A percentile compares a stretch with the other conserved stretches of the same genome.
phyloP scores from a whole-genome alignment of 352 stramenopile genomes.

The Nothophytophthora sp. region DNA sequence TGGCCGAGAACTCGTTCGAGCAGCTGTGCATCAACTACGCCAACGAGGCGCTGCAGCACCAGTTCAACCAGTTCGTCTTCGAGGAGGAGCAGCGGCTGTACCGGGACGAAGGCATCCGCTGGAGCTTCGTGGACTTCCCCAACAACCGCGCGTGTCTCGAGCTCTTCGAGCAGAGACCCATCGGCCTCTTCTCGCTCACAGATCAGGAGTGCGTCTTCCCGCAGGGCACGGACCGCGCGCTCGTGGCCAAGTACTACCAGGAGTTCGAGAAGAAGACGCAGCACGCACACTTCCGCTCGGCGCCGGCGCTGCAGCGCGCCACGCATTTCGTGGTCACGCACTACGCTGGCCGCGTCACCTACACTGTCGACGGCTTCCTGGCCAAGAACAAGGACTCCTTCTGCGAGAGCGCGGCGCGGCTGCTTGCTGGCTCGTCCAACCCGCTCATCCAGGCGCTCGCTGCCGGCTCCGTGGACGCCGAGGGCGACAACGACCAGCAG shows the following conservation, averaged over 20 bases:
- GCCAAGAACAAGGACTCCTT: conserved; percentile 93
- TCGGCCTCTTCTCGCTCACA: conserved; percentile 81
- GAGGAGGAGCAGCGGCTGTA: conserved; percentile 88
- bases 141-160: conserved; percentile 81
- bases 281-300: conserved; percentile 58
- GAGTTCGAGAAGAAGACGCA: conserved; percentile 67
- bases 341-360: conserved; percentile 85
- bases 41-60: conserved; percentile 86
- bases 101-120: conserved; percentile 72
- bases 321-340: conserved; percentile 86
- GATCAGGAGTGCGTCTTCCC: conserved; percentile 87
- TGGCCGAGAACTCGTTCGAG: conserved; percentile 86
- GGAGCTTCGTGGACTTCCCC: conserved; percentile 76
- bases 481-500: conserved; percentile 3
- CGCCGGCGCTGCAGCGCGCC: conserved; percentile 45
- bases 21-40: conserved; percentile 93
- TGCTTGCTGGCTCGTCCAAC: conserved; percentile 58
- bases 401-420: conserved; percentile 59
- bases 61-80: conserved; percentile 94
- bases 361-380: conserved; percentile 79
- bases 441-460: conserved; percentile 68
- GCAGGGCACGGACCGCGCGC: conserved; percentile 65
- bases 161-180: conserved; percentile 75
- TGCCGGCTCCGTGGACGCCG: conserved; percentile 10
- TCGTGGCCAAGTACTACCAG: conserved; percentile 78